These are phyloP conservation scores for Pilatotrama ljubarskyi DNA, from an alignment of 768 basidiomycete species.

Conservation along the genomic window DNA sequence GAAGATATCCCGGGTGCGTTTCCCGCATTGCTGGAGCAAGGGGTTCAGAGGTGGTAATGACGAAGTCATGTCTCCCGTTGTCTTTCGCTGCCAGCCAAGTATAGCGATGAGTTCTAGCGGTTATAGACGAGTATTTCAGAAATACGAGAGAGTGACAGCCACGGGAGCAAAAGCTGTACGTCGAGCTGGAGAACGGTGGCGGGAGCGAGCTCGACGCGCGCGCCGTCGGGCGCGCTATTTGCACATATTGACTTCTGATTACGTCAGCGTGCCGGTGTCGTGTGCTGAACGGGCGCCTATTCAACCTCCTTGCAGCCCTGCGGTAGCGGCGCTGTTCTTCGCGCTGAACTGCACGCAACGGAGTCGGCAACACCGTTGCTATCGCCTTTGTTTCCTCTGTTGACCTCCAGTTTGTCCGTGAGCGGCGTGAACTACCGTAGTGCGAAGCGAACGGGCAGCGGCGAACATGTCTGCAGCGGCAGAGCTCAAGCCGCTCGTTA, in stretches of 20 bases:
- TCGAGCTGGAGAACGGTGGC: conserved; percentile 5
- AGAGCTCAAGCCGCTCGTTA: conserved; percentile 80
- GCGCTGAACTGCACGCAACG: conserved; percentile 15
- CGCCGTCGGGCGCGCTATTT: conserved; percentile 16
- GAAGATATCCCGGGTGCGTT: conserved; percentile 73
- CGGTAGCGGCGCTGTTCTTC: neutral
- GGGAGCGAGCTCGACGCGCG: conserved; percentile 17
- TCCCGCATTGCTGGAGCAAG: conserved; percentile 62
- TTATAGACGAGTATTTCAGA: neutral
- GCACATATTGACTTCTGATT: conserved; percentile 9
- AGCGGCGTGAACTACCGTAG: neutral
- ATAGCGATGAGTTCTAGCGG: too few relatives aligned
- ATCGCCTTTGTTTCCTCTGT: neutral
- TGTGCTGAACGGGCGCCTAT: conserved; percentile 9
- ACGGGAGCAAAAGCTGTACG: neutral
- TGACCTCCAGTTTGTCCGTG: neutral
- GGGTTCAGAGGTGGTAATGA: conserved; percentile 68
- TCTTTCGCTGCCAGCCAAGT: neutral
- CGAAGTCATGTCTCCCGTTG: conserved; percentile 38
- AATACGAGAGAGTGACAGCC: too few relatives aligned
- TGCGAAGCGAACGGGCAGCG: neutral
- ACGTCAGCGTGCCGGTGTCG: conserved; percentile 7
- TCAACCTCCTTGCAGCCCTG: neutral
- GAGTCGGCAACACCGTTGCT: neutral
- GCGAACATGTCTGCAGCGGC: conserved; percentile 37